phyloP scores from a whole-genome alignment of 1,284 basidiomycete species.

The Leccinum laetum region DNA sequence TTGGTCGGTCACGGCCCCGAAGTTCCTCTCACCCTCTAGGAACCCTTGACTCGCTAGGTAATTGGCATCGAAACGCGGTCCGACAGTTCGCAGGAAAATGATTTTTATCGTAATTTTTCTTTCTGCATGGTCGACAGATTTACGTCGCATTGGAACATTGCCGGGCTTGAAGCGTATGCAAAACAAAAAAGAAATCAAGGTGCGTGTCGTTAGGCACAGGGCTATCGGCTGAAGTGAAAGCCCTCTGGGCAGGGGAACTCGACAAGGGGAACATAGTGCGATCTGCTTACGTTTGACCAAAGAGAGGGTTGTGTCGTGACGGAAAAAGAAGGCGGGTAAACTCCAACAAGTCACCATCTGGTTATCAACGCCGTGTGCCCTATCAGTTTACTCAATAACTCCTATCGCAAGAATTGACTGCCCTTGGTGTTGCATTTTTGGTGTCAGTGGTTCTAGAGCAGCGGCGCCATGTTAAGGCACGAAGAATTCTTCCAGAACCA shows the following conservation, averaged over 20 bases:
- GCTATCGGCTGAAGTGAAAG: conserved; percentile 7
- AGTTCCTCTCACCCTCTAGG: conserved; percentile 7
- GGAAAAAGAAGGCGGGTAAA: conserved; percentile 4
- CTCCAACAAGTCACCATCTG: conserved; percentile 3
- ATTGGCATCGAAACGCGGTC: conserved; percentile 4
- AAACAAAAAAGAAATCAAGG: background rate
- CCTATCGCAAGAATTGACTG: conserved; percentile 12
- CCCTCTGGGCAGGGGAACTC: conserved; percentile 3
- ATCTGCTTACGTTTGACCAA: conserved; percentile 9
- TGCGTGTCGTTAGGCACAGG: conserved; percentile 2
- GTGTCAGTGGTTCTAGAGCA: background rate
- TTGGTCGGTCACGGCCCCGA: conserved; percentile 3
- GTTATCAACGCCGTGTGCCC: conserved; percentile 5
- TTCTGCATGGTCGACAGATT: background rate
- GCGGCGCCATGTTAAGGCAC: background rate
- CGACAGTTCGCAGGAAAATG: conserved; percentile 5
- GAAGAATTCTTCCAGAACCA: background rate
- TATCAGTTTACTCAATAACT: conserved; percentile 15
- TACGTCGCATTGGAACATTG: background rate
- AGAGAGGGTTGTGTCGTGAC: conserved; percentile 8
- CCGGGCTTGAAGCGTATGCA: background rate
- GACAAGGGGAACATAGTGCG: background rate
- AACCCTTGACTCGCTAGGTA: conserved; percentile 5
- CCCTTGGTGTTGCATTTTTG: conserved; percentile 10
- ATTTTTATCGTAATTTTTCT: conserved; percentile 1